phyloP scores from a whole-genome alignment of 176 grass and related monocot species.

The Ampelocalamus luodianensis region DNA sequence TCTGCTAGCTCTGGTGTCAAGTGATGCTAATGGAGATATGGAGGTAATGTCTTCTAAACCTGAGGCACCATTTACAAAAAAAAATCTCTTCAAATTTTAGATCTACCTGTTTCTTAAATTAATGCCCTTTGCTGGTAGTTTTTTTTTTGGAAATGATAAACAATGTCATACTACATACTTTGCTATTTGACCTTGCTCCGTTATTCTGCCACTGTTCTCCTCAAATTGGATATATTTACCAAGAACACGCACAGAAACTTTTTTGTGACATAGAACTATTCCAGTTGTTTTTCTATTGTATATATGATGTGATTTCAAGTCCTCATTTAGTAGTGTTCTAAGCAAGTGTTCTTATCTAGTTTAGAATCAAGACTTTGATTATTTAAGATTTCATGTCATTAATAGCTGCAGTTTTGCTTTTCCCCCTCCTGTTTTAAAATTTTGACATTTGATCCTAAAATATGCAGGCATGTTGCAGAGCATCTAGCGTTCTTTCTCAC shows the following conservation, averaged over 20 bases:
- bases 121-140: constrained; percentile 23
- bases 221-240: constrained; percentile 30
- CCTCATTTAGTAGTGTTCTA: constrained; percentile 17
- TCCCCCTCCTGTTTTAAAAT: neutral
- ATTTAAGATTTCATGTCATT: neutral
- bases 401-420: constrained; percentile 12
- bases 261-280: neutral
- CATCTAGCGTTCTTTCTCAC: constrained; percentile 89
- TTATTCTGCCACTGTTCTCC: neutral
- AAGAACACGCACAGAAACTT: neutral
- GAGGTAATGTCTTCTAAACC: constrained; percentile 63
- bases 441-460: constrained; percentile 47
- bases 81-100: constrained; percentile 22
- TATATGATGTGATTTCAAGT: constrained; percentile 17
- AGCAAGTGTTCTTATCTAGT: constrained; percentile 25
- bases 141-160: constrained; percentile 23
- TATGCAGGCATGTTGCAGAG: constrained; percentile 85
- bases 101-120: constrained; percentile 7
- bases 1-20: constrained; percentile 84
- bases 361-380: constrained; percentile 8
- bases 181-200: neutral
- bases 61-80: constrained; percentile 16
- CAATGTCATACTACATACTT: constrained; percentile 1
- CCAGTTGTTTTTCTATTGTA: constrained; percentile 36
- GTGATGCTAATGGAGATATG: constrained; percentile 76